Evolutionary conservation across 305 asterid genomes (phyloP).

Genomic region (Fraxinus albicans): DNA sequence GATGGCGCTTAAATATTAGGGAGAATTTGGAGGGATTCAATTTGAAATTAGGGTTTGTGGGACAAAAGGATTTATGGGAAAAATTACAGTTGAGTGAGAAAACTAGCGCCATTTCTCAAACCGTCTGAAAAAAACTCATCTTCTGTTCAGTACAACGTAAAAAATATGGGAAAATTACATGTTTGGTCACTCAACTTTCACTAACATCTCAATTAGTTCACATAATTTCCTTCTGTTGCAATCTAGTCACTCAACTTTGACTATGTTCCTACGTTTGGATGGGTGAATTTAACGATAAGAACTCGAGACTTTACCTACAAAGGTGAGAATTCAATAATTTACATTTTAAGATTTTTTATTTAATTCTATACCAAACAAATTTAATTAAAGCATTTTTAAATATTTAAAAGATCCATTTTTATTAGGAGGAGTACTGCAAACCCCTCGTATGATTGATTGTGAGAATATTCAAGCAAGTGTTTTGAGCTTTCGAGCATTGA

Average conservation of each 20-base stretch:
- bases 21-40: constrained; percentile 26
- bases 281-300: neutral
- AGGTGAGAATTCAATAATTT: neutral
- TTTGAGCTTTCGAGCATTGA: neutral
- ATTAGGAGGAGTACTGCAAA: neutral
- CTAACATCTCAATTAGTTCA: neutral
- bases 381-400: neutral
- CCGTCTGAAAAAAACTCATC: neutral
- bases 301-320: neutral
- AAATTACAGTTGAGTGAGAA: constrained; percentile 25
- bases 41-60: constrained; percentile 37
- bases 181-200: neutral
- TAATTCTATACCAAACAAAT: neutral
- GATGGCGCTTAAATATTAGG: constrained; percentile 20
- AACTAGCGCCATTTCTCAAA: constrained; percentile 52
- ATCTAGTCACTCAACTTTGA: neutral
- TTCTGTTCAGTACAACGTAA: neutral
- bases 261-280: neutral
- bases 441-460: neutral
- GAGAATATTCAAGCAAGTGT: neutral
- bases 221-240: neutral
- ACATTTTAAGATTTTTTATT: neutral
- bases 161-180: neutral
- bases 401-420: neutral
- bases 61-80: constrained; percentile 28